Evolutionary conservation across 306 rosid species (phyloP).

Genomic region (Trifolium subterraneum): DNA sequence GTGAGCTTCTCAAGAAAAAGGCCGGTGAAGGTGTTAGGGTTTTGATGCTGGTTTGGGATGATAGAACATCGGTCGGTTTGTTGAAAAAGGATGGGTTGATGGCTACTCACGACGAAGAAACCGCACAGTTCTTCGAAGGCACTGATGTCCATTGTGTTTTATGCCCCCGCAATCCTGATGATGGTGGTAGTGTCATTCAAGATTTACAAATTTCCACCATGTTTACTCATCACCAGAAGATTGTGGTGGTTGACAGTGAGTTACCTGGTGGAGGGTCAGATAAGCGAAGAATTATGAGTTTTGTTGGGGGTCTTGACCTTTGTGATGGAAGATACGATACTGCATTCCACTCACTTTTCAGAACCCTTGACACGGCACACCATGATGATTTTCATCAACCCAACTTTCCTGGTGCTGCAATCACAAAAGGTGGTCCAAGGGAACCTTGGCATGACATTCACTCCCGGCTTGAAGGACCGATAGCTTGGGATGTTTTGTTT

Average conservation of each 20-base stretch:
- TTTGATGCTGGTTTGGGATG: conserved; percentile 83
- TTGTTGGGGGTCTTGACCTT: conserved; percentile 80
- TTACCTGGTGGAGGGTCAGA: conserved; percentile 59
- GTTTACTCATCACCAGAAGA: conserved; percentile 90
- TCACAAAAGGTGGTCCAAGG: conserved; percentile 77
- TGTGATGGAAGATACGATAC: conserved; percentile 85
- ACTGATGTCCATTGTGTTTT: conserved; percentile 71
- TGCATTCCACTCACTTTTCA: conserved; percentile 70
- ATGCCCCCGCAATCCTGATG: conserved; percentile 82
- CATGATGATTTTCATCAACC: conserved; percentile 80
- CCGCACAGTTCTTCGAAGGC: conserved; percentile 48
- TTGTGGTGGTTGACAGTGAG: conserved; percentile 68
- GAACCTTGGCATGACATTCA: conserved; percentile 87
- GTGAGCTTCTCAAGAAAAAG: conserved; percentile 73
- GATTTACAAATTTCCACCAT: conserved; percentile 67
- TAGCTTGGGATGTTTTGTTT: conserved; percentile 80
- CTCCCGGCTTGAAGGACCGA: conserved; percentile 78
- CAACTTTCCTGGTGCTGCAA: conserved; percentile 64
- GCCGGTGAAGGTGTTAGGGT: conserved; percentile 75
- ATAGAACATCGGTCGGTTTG: conserved; percentile 70
- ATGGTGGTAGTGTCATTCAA: conserved; percentile 72
- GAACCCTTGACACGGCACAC: conserved; percentile 75
- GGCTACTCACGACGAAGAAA: conserved; percentile 85
- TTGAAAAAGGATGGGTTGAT: conserved; percentile 76
- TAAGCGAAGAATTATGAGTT: conserved; percentile 67